These are phyloP conservation scores for Paramecium sexaurelia DNA, from an alignment of 73 alveolate species.

Conservation along the genomic window DNA sequence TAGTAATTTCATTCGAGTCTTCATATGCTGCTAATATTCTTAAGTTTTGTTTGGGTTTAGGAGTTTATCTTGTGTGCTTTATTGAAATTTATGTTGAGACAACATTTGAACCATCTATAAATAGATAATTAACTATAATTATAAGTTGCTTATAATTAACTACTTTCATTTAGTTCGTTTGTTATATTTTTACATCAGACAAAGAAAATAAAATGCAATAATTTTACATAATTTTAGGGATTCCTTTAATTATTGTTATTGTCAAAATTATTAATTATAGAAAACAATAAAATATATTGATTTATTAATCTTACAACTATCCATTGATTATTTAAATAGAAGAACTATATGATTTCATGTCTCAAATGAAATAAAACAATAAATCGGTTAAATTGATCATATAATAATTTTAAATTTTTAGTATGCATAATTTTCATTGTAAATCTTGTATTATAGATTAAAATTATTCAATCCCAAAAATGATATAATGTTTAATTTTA, in stretches of 20 bases:
- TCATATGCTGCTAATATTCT: background rate
- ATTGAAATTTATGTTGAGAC: background rate
- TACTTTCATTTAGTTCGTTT: background rate
- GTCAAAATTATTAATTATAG: background rate
- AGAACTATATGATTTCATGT: background rate
- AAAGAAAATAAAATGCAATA: background rate
- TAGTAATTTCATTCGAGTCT: background rate
- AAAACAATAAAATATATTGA: background rate
- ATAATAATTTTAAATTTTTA: background rate
- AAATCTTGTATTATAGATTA: background rate
- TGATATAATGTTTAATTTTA: background rate
- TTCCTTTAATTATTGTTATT: background rate
- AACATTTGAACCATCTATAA: background rate
- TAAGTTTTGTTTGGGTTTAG: background rate
- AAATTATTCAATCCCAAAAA: background rate
- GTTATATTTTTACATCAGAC: background rate
- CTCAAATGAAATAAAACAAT: background rate
- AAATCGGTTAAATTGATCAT: background rate
- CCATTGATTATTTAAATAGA: background rate
- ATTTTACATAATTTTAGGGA: background rate
- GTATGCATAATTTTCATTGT: background rate
- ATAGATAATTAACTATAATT: background rate
- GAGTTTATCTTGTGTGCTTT: background rate
- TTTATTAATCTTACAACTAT: background rate
- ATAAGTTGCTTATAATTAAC: background rate